These are phyloP conservation scores for Aquilaria sinensis DNA, from an alignment of 345 rosid species.

Conservation along the genomic window DNA sequence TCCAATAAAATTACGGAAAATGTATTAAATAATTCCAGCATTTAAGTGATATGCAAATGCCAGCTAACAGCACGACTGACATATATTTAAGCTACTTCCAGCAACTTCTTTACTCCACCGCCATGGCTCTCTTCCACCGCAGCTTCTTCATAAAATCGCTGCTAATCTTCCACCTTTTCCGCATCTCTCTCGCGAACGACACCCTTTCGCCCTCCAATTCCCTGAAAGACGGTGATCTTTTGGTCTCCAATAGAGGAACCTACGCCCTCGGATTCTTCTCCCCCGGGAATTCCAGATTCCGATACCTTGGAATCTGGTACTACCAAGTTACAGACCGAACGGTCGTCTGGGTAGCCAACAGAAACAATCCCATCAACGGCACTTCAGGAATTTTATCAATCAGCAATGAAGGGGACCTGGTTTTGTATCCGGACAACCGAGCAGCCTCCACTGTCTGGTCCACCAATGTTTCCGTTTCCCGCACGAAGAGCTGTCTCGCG, in stretches of 20 bases:
- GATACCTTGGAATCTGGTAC: constrained; percentile 82
- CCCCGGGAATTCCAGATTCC: constrained; percentile 34
- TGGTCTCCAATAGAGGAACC: constrained; percentile 29
- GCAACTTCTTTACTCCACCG: constrained; percentile 11
- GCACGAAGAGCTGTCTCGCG: constrained; percentile 19
- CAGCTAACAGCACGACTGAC: no score
- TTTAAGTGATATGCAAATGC: no score
- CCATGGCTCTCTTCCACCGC: constrained; percentile 2
- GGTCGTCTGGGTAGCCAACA: constrained; percentile 77
- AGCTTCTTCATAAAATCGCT: not conserved
- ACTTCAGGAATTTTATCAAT: constrained; percentile 36
- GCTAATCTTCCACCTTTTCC: constrained; percentile 16
- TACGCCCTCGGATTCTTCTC: constrained; percentile 72
- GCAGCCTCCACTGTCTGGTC: constrained; percentile 42
- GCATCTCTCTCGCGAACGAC: constrained; percentile 20
- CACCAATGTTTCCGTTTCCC: constrained; percentile 24
- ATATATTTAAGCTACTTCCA: constrained; percentile 4
- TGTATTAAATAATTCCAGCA: no score
- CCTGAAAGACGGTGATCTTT: constrained; percentile 38
- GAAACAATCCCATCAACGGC: constrained; percentile 44
- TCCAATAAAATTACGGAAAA: no score
- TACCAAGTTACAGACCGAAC: constrained; percentile 34
- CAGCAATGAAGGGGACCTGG: constrained; percentile 36
- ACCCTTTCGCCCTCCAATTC: constrained; percentile 21
- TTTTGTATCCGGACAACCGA: constrained; percentile 19